Evolutionary conservation across 257 asterid genomes (phyloP).

Genomic region (Anisodus acutangulus): DNA sequence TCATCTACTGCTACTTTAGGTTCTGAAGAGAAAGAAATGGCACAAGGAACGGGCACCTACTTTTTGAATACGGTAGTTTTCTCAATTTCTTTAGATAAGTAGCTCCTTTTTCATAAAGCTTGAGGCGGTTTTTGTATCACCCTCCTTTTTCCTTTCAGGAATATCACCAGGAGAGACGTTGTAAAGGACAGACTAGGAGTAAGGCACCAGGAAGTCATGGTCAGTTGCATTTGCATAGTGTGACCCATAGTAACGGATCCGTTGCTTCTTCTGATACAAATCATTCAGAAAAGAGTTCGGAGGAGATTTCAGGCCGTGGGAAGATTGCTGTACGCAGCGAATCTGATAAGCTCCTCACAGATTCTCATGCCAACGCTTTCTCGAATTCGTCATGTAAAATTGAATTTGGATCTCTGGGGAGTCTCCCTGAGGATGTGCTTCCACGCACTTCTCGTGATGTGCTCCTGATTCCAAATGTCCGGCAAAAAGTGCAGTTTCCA

Average conservation of each 20-base stretch:
- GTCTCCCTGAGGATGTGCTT: constrained; percentile 53
- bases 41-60: constrained; percentile 68
- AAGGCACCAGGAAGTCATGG: constrained; percentile 37
- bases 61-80: constrained; percentile 58
- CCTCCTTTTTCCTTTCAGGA: constrained; percentile 20
- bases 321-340: constrained; percentile 43
- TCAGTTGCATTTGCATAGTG: constrained; percentile 40
- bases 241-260: constrained; percentile 36
- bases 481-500: constrained; percentile 24
- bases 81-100: not conserved
- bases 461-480: constrained; percentile 2
- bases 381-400: constrained; percentile 41
- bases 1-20: constrained; percentile 42
- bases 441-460: constrained; percentile 41
- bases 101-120: not conserved
- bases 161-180: constrained; percentile 44
- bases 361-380: constrained; percentile 41
- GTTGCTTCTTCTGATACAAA: constrained; percentile 34
- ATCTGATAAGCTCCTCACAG: constrained; percentile 34
- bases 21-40: constrained; percentile 46
- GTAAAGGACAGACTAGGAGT: constrained; percentile 40
- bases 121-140: constrained; percentile 20
- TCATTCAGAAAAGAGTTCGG: constrained; percentile 36
- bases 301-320: constrained; percentile 38
- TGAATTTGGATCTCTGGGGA: constrained; percentile 79